Base-by-base conservation (phyloP, 2,329 filamentous ascomycete genomes). In the Colletotrichum sp. region DNA sequence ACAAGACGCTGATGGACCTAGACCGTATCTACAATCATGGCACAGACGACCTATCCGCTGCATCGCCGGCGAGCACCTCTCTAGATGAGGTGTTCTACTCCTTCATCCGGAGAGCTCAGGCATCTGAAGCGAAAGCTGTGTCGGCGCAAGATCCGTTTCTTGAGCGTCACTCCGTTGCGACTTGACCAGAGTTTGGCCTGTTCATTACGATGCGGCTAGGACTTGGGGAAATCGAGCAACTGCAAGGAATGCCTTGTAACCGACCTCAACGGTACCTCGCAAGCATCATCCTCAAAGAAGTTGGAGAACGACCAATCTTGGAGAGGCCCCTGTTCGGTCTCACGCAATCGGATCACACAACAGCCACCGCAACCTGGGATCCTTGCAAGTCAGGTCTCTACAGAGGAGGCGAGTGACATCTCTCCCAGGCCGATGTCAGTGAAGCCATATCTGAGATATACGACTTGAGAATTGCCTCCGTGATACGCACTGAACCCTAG, bases 231-330 rank as follows among this genome's bases (percentile, higher is more conserved):
- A 55, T 36, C 52, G 55, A 66, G 21, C 57, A 60, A 28, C 48
- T n/a, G 34, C 52, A 36, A 28, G 34, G 34, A 43, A 36, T 72
- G 26, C 32, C 61, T 72, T 28, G 30, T 34, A 24, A 75, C 38
- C 63, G 28, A 28, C 38, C 60, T 21, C 64, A 58, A 68, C 73
- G 73, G 63, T 32, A 26, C 64, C 57, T 57, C 57, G 43, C 24
- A 55, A 43, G 43, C 72, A 34, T 36, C 12, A 36, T 58, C 16
- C 70, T 34, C 26, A n/a, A 28, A 34, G 36, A 34, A 76, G 34
- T 71, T 76, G 66, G 71, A 71, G 74, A 66, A 52, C n/a, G 12
- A 26, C 48, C 16, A 34, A 65, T n/a, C 38, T 74, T 71, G 71
- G 74, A 76, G 71, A 75, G 58, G 30, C 71, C 61, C 38, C 52